A percentile compares a stretch with the other conserved stretches of the same genome.
These are phyloP conservation scores for Mortierella sp. DNA, from an alignment of 371 early-diverging fungal genomes.

Conservation along the genomic window DNA sequence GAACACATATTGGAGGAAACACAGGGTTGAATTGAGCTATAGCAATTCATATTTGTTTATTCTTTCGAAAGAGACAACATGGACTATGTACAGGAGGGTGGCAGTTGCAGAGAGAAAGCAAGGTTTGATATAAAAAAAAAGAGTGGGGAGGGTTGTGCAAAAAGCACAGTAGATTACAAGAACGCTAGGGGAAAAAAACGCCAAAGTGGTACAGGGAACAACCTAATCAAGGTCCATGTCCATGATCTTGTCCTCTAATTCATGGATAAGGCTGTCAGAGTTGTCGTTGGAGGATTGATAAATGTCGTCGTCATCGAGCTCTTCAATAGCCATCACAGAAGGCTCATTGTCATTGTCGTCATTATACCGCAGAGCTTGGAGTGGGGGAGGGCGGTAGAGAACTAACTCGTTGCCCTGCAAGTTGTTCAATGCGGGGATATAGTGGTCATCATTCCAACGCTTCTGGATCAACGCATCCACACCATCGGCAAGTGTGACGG, in stretches of 20 bases:
- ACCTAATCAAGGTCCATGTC: slow-evolving; percentile 54
- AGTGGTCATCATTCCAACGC: slow-evolving; percentile 5
- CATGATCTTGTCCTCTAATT: slow-evolving; percentile 48
- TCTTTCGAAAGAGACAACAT: neutral
- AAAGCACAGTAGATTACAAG: slow-evolving; percentile 1
- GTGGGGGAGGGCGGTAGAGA: slow-evolving; percentile 25
- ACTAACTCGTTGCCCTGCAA: slow-evolving; percentile 47
- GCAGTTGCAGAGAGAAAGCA: neutral
- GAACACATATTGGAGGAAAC: neutral
- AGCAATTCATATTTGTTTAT: neutral
- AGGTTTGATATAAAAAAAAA: neutral
- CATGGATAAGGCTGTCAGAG: slow-evolving; percentile 5
- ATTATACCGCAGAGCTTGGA: neutral
- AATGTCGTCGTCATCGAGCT: slow-evolving; percentile 33
- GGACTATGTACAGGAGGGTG: slow-evolving; percentile 13
- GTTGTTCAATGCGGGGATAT: neutral
- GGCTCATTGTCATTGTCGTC: slow-evolving; percentile 12
- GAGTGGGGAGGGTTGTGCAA: neutral
- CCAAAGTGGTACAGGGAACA: neutral
- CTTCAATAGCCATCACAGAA: slow-evolving; percentile 23
- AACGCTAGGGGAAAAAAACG: neutral
- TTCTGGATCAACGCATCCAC: slow-evolving; percentile 41
- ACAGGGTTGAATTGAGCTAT: neutral
- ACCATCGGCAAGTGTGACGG: slow-evolving; percentile 36
- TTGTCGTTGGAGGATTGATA: neutral